Evolutionary conservation across 306 rosid species (phyloP).

Genomic region (Luffa aegyptiaca): DNA sequence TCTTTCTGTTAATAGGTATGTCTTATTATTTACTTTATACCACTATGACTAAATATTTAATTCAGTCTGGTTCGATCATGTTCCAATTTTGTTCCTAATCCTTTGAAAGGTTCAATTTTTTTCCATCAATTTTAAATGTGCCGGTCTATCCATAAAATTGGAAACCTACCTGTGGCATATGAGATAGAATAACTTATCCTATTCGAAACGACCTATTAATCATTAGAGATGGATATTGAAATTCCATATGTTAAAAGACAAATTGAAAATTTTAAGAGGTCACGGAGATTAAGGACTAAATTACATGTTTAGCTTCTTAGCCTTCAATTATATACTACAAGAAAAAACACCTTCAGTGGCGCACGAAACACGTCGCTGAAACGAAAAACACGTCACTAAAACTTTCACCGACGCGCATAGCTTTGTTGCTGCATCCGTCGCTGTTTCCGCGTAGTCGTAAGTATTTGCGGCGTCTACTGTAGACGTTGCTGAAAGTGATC

Average conservation of each 20-base stretch:
- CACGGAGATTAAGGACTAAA: neutral
- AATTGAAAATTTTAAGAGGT: no score
- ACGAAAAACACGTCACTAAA: no score
- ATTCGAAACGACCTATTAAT: neutral
- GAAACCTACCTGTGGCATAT: neutral
- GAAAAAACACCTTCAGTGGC: no score
- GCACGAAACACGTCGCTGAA: no score
- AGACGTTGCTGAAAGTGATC: no score
- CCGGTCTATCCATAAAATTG: neutral
- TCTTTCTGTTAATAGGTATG: slow-evolving; percentile 72
- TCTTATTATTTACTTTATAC: neutral
- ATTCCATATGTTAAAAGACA: no score
- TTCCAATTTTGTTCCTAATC: neutral
- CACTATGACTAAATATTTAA: neutral
- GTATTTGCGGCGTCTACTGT: no score
- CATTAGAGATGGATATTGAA: neutral
- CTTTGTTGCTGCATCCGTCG: no score
- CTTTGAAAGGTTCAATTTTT: neutral
- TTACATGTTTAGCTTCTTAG: neutral
- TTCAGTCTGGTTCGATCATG: neutral
- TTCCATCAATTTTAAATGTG: neutral
- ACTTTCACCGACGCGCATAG: no score
- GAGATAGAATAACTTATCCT: neutral
- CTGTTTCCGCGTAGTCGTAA: no score
- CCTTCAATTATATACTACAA: no score